Evolutionary conservation across 192 early-diverging fungal genomes (phyloP).

Genomic region (Spizellomyces sp.): DNA sequence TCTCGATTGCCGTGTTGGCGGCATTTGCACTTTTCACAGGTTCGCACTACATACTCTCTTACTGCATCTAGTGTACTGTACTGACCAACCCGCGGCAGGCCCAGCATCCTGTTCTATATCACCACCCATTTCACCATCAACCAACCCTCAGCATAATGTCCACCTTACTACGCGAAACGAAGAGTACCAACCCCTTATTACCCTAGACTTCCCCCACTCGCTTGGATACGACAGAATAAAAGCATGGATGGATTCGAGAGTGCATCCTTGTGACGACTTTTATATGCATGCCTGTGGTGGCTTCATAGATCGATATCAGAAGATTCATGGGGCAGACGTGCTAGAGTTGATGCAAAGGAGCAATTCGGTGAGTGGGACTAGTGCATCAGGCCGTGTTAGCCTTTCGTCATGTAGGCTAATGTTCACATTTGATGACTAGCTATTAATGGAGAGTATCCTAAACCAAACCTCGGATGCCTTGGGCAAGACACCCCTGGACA

Average conservation of each 20-base stretch:
- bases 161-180: conserved; percentile 31
- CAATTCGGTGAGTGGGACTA: conserved; percentile 15
- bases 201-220: conserved; percentile 39
- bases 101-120: neutral
- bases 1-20: no score
- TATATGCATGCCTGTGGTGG: conserved; percentile 45
- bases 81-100: no score
- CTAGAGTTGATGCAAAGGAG: conserved; percentile 38
- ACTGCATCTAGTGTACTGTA: no score
- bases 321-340: conserved; percentile 23
- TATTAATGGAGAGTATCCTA: conserved; percentile 40
- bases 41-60: no score
- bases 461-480: conserved; percentile 25
- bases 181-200: conserved; percentile 35
- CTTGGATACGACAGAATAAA: conserved; percentile 32
- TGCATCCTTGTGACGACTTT: conserved; percentile 49
- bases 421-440: conserved; percentile 6
- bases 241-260: conserved; percentile 37
- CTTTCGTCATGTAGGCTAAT: neutral
- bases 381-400: neutral
- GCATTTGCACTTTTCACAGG: no score
- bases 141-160: neutral
- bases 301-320: conserved; percentile 29
- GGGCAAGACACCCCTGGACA: conserved; percentile 21
- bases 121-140: neutral